These are phyloP conservation scores for Myrica gale DNA, from an alignment of 306 rosid species.

Conservation along the genomic window DNA sequence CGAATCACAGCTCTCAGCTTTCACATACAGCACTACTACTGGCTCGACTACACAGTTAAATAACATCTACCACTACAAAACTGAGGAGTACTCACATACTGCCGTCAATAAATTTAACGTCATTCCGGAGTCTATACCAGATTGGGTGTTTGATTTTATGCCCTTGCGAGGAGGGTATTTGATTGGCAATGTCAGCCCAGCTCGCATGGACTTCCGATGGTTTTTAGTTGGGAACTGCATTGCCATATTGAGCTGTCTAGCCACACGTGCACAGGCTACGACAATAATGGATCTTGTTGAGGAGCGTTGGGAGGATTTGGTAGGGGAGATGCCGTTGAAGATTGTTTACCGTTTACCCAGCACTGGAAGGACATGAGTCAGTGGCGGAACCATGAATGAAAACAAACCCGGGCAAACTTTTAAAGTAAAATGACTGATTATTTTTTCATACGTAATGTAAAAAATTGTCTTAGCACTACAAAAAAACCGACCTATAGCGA, in stretches of 20 bases:
- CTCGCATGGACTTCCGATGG: constrained; percentile 32
- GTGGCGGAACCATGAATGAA: too few relatives aligned
- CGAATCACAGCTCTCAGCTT: constrained; percentile 22
- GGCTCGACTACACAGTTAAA: constrained; percentile 19
- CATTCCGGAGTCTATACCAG: constrained; percentile 20
- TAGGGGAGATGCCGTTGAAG: constrained; percentile 39
- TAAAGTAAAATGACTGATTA: too few relatives aligned
- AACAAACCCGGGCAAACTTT: too few relatives aligned
- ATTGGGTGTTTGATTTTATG: constrained; percentile 26
- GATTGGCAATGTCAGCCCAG: constrained; percentile 30
- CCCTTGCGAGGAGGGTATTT: constrained; percentile 22
- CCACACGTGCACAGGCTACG: constrained; percentile 23
- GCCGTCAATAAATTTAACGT: constrained; percentile 24
- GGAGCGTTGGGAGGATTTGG: constrained; percentile 33
- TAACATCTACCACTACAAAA: constrained; percentile 17
- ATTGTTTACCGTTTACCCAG: constrained; percentile 32
- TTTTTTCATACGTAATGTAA: too few relatives aligned
- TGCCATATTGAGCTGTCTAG: constrained; percentile 27
- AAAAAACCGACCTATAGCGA: too few relatives aligned
- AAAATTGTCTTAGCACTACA: too few relatives aligned
- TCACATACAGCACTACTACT: constrained; percentile 14
- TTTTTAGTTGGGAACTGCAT: constrained; percentile 33
- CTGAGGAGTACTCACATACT: constrained; percentile 23
- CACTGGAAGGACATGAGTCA: constrained; percentile 32
- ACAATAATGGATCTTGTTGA: constrained; percentile 35